These are phyloP conservation scores for Millerozyma acaciae DNA, from an alignment of 805 yeast species.

Conservation along the genomic window DNA sequence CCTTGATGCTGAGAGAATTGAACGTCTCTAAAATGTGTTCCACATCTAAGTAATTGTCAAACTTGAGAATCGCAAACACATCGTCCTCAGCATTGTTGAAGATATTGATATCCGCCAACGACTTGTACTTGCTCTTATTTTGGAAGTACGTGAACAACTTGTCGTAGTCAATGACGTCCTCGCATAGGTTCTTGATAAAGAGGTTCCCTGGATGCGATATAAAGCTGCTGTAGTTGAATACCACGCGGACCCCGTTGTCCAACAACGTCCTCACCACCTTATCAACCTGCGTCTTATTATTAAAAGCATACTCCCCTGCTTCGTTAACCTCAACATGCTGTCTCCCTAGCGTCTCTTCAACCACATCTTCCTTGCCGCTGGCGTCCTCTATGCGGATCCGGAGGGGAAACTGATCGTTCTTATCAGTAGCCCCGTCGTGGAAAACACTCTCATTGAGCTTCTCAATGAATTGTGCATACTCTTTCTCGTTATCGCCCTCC, in stretches of 20 bases:
- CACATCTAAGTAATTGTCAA: slow-evolving; percentile 32
- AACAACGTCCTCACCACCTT: slow-evolving; percentile 9
- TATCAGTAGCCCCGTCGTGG: slow-evolving; percentile 3
- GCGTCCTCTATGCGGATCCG: slow-evolving; percentile 2
- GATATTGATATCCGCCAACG: slow-evolving; percentile 19
- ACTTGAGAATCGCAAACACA: slow-evolving; percentile 28
- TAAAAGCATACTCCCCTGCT: slow-evolving; percentile 1
- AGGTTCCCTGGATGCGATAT: slow-evolving; percentile 56
- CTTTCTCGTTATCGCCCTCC: neutral
- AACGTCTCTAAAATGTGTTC: slow-evolving; percentile 20
- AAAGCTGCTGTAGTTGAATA: slow-evolving; percentile 26
- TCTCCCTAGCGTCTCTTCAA: slow-evolving; percentile 1
- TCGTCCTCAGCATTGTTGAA: slow-evolving; percentile 16
- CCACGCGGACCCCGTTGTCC: slow-evolving; percentile 7
- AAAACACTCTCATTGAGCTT: slow-evolving; percentile 6
- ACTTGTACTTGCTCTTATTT: slow-evolving; percentile 13
- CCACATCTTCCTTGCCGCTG: neutral
- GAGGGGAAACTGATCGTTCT: slow-evolving; percentile 8
- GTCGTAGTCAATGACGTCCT: slow-evolving; percentile 30
- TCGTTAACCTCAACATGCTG: slow-evolving; percentile 1
- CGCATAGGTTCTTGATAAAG: slow-evolving; percentile 49
- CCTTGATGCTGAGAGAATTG: slow-evolving; percentile 12
- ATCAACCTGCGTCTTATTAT: slow-evolving; percentile 8
- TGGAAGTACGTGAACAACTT: slow-evolving; percentile 23
- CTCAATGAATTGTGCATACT: slow-evolving; percentile 2